A percentile compares a stretch with the other conserved stretches of the same genome.
Conservation (phyloP, 306 rosid genomes). For the Luffa acutangula region DNA sequence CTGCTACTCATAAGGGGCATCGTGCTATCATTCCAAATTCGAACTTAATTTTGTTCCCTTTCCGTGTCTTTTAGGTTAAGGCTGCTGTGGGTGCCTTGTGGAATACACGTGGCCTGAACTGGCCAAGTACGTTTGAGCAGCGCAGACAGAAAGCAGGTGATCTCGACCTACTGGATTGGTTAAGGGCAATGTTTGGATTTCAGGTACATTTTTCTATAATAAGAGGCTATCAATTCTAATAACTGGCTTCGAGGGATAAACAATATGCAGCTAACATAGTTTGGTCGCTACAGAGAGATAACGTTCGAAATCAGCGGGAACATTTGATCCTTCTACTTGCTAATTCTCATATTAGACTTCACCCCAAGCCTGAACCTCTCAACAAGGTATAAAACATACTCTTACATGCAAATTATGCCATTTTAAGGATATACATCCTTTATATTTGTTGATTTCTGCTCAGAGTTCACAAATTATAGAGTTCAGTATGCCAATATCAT, state of each 20-base stretch:
- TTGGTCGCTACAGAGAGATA: constrained; percentile 63
- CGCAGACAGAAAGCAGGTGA: constrained; percentile 75
- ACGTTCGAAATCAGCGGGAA: constrained; percentile 94
- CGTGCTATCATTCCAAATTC: neutral
- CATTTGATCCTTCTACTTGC: constrained; percentile 88
- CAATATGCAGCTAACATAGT: constrained; percentile 17
- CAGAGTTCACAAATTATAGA: neutral
- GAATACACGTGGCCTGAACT: constrained; percentile 77
- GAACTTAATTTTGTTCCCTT: constrained; percentile 13
- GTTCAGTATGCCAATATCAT: neutral
- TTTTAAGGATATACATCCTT: neutral
- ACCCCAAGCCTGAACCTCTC: constrained; percentile 94
- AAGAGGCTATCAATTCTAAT: constrained; percentile 1
- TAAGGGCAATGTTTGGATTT: constrained; percentile 90
- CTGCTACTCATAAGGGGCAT: neutral
- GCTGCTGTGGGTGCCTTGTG: constrained; percentile 76
- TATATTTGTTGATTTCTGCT: neutral
- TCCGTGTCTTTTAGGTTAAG: constrained; percentile 48
- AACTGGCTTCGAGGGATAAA: neutral
- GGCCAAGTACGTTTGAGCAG: constrained; percentile 76
- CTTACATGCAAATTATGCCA: constrained; percentile 4
- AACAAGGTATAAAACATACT: constrained; percentile 49
- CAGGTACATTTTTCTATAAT: constrained; percentile 41
- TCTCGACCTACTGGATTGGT: constrained; percentile 90
- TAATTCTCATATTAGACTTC: constrained; percentile 68